phyloP scores from a whole-genome alignment of 768 basidiomycete species.

The Panaeolus cyanescens region DNA sequence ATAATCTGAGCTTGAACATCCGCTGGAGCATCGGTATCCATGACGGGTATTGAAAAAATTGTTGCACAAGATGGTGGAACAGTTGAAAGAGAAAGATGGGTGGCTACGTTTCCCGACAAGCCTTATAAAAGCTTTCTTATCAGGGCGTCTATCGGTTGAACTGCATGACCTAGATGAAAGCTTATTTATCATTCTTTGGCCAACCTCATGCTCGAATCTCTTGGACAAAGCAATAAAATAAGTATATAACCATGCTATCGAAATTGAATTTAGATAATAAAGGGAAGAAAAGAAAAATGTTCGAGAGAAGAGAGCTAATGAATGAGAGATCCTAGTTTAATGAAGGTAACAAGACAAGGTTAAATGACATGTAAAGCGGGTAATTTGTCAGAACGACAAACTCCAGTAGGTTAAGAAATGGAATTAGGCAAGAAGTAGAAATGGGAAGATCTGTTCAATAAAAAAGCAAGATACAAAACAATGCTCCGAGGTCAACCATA shows the following conservation, averaged over 20 bases:
- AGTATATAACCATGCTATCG: not conserved
- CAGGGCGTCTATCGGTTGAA: slow-evolving; percentile 7
- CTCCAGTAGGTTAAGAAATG: not conserved
- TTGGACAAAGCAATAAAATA: not conserved
- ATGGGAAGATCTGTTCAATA: not conserved
- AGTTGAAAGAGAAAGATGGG: not conserved
- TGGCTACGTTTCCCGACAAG: not conserved
- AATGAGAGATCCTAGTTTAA: not conserved
- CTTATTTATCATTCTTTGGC: not conserved
- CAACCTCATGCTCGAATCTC: not conserved
- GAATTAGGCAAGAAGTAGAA: not conserved
- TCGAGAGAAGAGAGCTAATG: not conserved
- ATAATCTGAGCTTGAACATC: not conserved
- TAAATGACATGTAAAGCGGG: not conserved
- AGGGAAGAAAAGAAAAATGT: not conserved
- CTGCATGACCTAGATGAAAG: not conserved
- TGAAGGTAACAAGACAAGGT: not conserved
- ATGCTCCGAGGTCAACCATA: slow-evolving; percentile 1
- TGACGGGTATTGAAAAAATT: not conserved
- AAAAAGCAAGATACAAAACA: slow-evolving; percentile 1
- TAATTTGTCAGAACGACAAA: not conserved
- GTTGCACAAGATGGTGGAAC: not conserved
- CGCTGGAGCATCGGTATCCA: not conserved
- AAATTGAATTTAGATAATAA: not conserved
- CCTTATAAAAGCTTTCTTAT: slow-evolving; percentile 6